These are phyloP conservation scores for Mollisiaceae sp. DNA, from an alignment of 2,329 filamentous ascomycete species.

Conservation along the genomic window DNA sequence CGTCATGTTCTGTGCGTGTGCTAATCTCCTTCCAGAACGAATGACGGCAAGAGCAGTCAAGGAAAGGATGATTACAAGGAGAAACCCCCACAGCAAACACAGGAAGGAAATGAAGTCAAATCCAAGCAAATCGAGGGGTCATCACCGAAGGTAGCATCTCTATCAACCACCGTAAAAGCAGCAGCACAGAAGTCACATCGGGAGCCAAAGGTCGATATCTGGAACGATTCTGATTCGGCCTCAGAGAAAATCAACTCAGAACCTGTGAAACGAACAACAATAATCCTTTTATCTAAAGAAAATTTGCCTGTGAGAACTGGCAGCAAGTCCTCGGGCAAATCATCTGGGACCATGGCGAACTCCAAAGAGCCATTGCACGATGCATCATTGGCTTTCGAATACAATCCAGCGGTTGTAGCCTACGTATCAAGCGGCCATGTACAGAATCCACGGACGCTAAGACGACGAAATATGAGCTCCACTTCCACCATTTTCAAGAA, in stretches of 20 bases:
- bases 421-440: slow-evolving; percentile 16
- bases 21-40: slow-evolving; percentile 10
- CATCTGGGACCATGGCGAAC: neutral
- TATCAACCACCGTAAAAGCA: neutral
- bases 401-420: slow-evolving; percentile 24
- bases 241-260: neutral
- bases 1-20: neutral
- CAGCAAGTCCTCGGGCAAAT: neutral
- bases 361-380: slow-evolving; percentile 13
- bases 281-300: neutral
- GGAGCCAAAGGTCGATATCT: neutral
- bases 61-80: slow-evolving; percentile 12
- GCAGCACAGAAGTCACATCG: neutral
- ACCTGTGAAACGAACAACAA: too few species aligned
- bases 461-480: slow-evolving; percentile 8
- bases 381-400: slow-evolving; percentile 19
- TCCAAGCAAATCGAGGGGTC: neutral
- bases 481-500: slow-evolving; percentile 23
- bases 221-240: neutral
- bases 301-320: neutral
- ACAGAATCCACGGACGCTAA: neutral
- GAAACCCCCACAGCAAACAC: neutral
- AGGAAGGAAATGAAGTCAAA: neutral
- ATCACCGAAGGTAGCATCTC: neutral
- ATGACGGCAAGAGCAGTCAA: slow-evolving; percentile 12